Base-by-base conservation (phyloP, 129 eudicot species). In the Scalesia atractyloides region DNA sequence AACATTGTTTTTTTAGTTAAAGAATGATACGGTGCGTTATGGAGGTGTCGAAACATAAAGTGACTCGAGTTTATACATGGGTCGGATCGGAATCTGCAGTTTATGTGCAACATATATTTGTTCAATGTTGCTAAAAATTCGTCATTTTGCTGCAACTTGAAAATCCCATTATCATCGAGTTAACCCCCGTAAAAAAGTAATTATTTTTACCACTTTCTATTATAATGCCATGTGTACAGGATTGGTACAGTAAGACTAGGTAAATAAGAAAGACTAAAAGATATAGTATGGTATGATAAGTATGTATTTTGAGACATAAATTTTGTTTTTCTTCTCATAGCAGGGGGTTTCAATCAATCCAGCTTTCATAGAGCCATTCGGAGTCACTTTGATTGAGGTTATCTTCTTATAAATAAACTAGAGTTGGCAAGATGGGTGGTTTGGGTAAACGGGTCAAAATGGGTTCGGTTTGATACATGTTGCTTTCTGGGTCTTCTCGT, bases 281-380 rank as follows among this genome's bases (percentile, higher is more conserved):
- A 48, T n/a, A 41, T 30, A 43, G 11, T 44, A 8, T 44, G 19
- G n/a, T n/a, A n/a, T n/a, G n/a, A 17, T 47, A 41, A 70, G 41
- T 18, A 51, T 20, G 24, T 20, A 19, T 44, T 26, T 16, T 56
- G 2, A 75, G 74, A 64, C 44, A 22, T 57, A 15, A 49, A 57
- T 53, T 11, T 80, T 1, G 44, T 26, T 39, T 65, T 71, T 22
- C 37, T 12, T 64, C 48, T 73, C 44, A 79, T 50, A 67, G 71
- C 96, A 95, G 99, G 99, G 99, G 24, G 99, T 95, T 68, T 95
- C 90, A 57, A 95, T 95, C 63, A 95, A 95, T 81, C 99, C 99
- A 6, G 99, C 99, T 53, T 90, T 95, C 34, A 88, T 95, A 49
- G 99, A 95, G 85, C 99, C 99, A 64, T 90, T 90, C 70, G 99